Evolutionary conservation across 805 yeast species (phyloP).

Genomic region (Nakazawaea wyomingensis): DNA sequence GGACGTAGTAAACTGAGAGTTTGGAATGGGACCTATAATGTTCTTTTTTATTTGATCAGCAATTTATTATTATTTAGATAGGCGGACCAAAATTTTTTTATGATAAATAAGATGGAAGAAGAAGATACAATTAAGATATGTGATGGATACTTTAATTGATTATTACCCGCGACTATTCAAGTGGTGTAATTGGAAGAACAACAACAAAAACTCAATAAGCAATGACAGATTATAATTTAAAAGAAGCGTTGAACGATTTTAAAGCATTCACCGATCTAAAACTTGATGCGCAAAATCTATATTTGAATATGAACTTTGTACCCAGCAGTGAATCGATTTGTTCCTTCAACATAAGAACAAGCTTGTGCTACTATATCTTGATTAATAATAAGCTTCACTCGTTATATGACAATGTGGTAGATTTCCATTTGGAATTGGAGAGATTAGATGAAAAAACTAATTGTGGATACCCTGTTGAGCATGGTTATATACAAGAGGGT

Average conservation of each 20-base stretch:
- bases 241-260: constrained; percentile 1
- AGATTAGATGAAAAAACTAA: too few species aligned
- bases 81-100: not conserved
- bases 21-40: too few species aligned
- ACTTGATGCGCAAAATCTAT: not conserved
- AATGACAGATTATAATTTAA: not conserved
- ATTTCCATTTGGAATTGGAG: not conserved
- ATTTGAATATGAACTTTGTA: not conserved
- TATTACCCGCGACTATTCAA: too few species aligned
- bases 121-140: too few species aligned
- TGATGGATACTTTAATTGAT: too few species aligned
- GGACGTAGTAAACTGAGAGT: too few species aligned
- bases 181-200: too few species aligned
- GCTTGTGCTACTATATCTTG: not conserved
- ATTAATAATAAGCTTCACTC: not conserved
- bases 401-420: not conserved
- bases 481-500: not conserved
- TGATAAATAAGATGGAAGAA: too few species aligned
- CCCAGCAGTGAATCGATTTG: not conserved
- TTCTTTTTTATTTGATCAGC: too few species aligned
- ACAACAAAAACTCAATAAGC: too few species aligned
- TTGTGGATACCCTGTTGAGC: too few species aligned
- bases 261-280: not conserved
- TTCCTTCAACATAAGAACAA: not conserved
- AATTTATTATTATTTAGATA: too few species aligned